phyloP scores from a whole-genome alignment of 805 yeast genomes.

The Candida koratica region DNA sequence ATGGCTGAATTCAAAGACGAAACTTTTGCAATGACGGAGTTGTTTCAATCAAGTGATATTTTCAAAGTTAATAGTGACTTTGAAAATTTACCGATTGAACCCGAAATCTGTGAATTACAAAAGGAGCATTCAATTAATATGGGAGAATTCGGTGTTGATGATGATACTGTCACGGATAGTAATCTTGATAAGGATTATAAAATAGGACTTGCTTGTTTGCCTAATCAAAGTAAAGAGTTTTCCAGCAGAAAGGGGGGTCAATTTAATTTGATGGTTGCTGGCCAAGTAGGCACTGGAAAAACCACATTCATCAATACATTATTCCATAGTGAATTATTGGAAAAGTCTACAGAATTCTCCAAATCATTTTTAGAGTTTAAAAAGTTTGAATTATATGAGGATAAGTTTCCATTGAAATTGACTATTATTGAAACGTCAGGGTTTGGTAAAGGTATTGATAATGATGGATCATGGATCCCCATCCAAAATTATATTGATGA shows the following conservation, averaged over 20 bases:
- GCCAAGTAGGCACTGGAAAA: slow-evolving; percentile 49
- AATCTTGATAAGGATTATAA: not conserved
- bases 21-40: not conserved
- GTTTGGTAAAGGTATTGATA: slow-evolving; percentile 65
- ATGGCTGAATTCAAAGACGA: not conserved
- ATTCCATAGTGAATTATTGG: slow-evolving; percentile 41
- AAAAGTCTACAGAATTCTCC: slow-evolving; percentile 16
- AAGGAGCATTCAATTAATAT: not conserved
- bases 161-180: not conserved
- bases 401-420: slow-evolving; percentile 54
- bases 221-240: slow-evolving; percentile 26
- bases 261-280: slow-evolving; percentile 39
- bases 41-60: not conserved
- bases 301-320: slow-evolving; percentile 78
- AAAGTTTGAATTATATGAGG: slow-evolving; percentile 55
- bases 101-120: not conserved
- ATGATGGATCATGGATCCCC: slow-evolving; percentile 31
- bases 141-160: not conserved
- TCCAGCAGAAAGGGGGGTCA: slow-evolving; percentile 26
- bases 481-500: slow-evolving; percentile 73
- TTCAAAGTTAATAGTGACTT: not conserved
- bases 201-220: slow-evolving; percentile 25
- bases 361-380: slow-evolving; percentile 16
- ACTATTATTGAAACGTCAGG: slow-evolving; percentile 71
- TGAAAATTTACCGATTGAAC: not conserved